A percentile compares a stretch with the other conserved stretches of the same genome.
Conservation (phyloP, 768 basidiomycete genomes). For the Agaricus sinodeliciosus region DNA sequence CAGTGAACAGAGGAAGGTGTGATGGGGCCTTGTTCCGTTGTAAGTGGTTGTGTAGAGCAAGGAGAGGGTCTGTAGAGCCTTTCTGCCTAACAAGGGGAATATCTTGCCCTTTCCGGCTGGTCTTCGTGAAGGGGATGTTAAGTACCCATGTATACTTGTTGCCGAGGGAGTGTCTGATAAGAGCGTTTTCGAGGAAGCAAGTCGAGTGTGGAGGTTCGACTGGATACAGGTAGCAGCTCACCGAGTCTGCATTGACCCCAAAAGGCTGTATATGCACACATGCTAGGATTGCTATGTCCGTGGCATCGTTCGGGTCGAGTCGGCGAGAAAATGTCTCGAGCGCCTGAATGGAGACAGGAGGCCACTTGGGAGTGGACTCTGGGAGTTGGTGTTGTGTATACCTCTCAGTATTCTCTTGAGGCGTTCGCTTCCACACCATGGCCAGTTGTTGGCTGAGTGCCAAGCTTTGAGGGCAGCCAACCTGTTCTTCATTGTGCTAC, state of each 20-base stretch:
- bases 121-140: slow-evolving; percentile 32
- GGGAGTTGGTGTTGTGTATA: neutral
- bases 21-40: slow-evolving; percentile 15
- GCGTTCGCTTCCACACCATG: slow-evolving; percentile 22
- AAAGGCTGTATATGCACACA: slow-evolving; percentile 25
- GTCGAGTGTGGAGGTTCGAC: too few species aligned
- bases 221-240: slow-evolving; percentile 17
- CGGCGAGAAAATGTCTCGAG: too few species aligned
- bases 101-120: slow-evolving; percentile 19
- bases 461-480: slow-evolving; percentile 24
- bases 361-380: too few species aligned
- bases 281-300: slow-evolving; percentile 26
- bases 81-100: slow-evolving; percentile 19
- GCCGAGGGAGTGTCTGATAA: slow-evolving; percentile 13
- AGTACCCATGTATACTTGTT: slow-evolving; percentile 5
- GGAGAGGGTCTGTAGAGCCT: slow-evolving; percentile 10
- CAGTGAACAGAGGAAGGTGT: slow-evolving; percentile 13
- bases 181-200: slow-evolving; percentile 7
- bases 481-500: slow-evolving; percentile 21
- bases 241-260: slow-evolving; percentile 27
- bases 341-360: too few species aligned
- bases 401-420: slow-evolving; percentile 17
- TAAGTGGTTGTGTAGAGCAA: slow-evolving; percentile 20
- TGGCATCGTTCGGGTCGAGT: slow-evolving; percentile 14
- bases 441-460: slow-evolving; percentile 27